Evolutionary conservation across 2,329 filamentous ascomycete genomes (phyloP), one percentile per base, ranked within the genome.

Genomic region (Chalaropsis thielavioides): DNA sequence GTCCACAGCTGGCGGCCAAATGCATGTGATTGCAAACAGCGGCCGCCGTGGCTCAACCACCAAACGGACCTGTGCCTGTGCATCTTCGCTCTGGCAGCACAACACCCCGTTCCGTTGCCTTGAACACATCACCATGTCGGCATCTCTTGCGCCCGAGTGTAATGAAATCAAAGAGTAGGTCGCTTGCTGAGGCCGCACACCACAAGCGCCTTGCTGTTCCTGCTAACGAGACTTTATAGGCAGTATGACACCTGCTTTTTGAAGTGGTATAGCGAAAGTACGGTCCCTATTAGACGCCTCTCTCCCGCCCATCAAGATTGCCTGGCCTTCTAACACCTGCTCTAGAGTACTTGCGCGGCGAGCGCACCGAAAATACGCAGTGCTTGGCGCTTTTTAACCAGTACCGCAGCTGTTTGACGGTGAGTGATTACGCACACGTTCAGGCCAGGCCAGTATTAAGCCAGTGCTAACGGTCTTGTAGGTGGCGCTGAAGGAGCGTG

Each of bases 261-360:
- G 69, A 97, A 96, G 77, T 99, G 94, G 94, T 99, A 99, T 75
- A 96, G 92, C 73, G 94, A 99, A 77, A 97, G 94, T 96, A 80
- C 67, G 87, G 51, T 15, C 22, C 27, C 15, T 8, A 4, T 24
- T 31, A 27, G 24, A n/a, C 49, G 15, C 19, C 24, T 15, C 24
- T 22, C 13, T 17, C 49, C 22, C 24, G 11, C 31, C 31, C 31
- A 31, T 31, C 22, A 17, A 35, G 13, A 27, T 22, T 24, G 41
- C 54, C 67, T 43, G 60, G 22, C 22, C 22, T 62, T 62, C 70
- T 64, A 17, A 60, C 60, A 19, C 41, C 11, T 38, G 24, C 17
- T 35, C 13, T 69, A 94, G 94, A 96, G 76, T 99, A 96, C 72
- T 83, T 99, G 22, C 83, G 91, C 70, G 92, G 92, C 19, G 87